Percentiles rank a stretch among this genome's conserved stretches.
These are phyloP conservation scores for Rhododendron kiyosumense DNA, from an alignment of 148 eudicot species.

Conservation along the genomic window DNA sequence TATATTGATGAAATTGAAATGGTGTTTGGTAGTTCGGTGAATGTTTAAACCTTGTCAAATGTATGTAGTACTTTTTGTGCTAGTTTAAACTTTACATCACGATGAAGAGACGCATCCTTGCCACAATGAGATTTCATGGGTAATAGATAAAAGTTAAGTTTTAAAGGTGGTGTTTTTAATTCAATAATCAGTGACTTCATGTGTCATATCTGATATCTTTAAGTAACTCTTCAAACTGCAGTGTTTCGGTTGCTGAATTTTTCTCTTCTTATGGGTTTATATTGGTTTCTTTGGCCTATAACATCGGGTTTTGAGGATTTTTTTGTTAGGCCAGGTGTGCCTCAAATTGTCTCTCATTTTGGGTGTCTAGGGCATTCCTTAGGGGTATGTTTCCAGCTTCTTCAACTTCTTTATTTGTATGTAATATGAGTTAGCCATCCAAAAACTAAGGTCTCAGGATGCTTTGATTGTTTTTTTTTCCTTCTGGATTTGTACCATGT, in stretches of 20 bases:
- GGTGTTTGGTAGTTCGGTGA: background rate
- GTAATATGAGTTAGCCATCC: background rate
- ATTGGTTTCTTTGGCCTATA: background rate
- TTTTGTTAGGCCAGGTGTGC: background rate
- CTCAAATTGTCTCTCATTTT: background rate
- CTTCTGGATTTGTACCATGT: background rate
- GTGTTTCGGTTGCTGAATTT: background rate
- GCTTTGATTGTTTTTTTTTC: background rate
- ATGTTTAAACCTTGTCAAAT: background rate
- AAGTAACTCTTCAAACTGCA: background rate
- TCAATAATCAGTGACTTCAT: background rate
- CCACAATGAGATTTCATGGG: background rate
- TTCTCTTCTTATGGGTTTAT: background rate
- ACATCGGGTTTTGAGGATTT: background rate
- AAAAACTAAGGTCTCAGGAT: background rate
- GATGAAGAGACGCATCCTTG: background rate
- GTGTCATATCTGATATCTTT: background rate
- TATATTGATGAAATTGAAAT: background rate
- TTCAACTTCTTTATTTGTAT: background rate
- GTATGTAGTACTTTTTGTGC: background rate
- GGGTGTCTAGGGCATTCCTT: background rate
- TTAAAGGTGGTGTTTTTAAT: background rate
- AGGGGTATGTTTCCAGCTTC: background rate
- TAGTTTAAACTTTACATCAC: background rate
- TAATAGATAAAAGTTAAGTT: background rate